Conservation (phyloP, 2,329 filamentous ascomycete species). For the Zymoseptoria ardabiliae region DNA sequence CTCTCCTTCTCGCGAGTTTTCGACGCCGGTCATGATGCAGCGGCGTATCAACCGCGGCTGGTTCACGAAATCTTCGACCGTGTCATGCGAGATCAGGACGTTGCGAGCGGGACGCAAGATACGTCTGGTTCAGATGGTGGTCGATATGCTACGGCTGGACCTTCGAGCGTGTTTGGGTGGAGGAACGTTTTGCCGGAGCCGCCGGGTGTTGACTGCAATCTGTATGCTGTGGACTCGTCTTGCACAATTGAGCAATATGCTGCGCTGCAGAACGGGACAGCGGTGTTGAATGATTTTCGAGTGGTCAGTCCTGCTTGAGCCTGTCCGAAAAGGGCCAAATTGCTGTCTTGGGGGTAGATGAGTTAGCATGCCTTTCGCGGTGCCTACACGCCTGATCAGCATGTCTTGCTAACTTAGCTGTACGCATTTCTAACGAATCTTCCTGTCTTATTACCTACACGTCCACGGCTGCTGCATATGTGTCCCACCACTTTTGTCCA, state of each 20-base stretch:
- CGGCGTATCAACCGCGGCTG: constrained; percentile 47
- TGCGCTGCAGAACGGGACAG: constrained; percentile 39
- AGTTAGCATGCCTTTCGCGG: no score
- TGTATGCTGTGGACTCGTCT: constrained; percentile 31
- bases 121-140: constrained; percentile 31
- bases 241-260: constrained; percentile 41
- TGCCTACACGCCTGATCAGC: no score
- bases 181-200: constrained; percentile 39
- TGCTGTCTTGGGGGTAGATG: no score
- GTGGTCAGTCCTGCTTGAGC: constrained; percentile 18
- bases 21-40: constrained; percentile 26
- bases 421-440: no score
- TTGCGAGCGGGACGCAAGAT: constrained; percentile 46
- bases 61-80: constrained; percentile 49
- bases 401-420: no score
- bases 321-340: no score
- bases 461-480: no score
- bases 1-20: constrained; percentile 32
- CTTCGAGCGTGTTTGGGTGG: constrained; percentile 35
- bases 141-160: constrained; percentile 35
- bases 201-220: constrained; percentile 38
- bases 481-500: no score
- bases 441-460: no score
- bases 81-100: constrained; percentile 43
- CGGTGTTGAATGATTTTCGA: constrained; percentile 41